phyloP scores from a whole-genome alignment of 2,329 filamentous ascomycete genomes.

The Nemania sp. region DNA sequence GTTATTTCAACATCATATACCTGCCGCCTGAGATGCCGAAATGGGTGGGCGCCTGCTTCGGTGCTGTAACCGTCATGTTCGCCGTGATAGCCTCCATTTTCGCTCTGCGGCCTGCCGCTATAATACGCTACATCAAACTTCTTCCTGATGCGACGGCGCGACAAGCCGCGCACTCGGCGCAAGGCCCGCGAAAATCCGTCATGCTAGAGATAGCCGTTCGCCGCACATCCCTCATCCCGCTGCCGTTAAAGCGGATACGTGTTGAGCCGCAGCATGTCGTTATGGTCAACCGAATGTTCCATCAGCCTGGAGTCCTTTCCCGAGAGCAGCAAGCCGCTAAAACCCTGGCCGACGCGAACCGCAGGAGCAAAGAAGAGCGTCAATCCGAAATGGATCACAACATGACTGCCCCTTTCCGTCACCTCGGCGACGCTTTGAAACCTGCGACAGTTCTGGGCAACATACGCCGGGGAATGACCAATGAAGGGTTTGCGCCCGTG shows the following conservation, averaged over 20 bases:
- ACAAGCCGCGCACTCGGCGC: not conserved
- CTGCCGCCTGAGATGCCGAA: constrained; percentile 54
- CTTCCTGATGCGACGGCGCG: constrained; percentile 41
- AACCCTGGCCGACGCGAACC: constrained; percentile 44
- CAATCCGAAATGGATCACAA: constrained; percentile 59
- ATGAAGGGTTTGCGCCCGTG: constrained; percentile 60
- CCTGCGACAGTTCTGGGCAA: constrained; percentile 48
- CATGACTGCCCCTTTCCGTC: constrained; percentile 61
- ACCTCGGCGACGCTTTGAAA: constrained; percentile 48
- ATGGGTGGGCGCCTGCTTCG: constrained; percentile 63
- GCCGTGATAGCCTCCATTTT: constrained; percentile 63
- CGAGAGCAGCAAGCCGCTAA: constrained; percentile 35
- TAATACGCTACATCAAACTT: constrained; percentile 62
- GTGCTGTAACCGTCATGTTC: constrained; percentile 61
- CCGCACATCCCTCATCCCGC: constrained; percentile 49
- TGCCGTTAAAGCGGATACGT: constrained; percentile 48
- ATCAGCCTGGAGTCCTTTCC: constrained; percentile 24
- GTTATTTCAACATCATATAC: constrained; percentile 52
- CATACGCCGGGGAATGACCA: constrained; percentile 55
- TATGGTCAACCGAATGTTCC: constrained; percentile 43
- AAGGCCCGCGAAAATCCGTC: constrained; percentile 37
- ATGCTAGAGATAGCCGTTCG: constrained; percentile 57
- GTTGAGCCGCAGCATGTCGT: constrained; percentile 44
- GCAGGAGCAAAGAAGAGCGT: constrained; percentile 43
- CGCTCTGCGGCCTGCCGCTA: constrained; percentile 57